Percentiles rank a stretch among this genome's conserved stretches.
Evolutionary conservation across 441 rosid species (phyloP).

Genomic region (Gossypium trilobum): DNA sequence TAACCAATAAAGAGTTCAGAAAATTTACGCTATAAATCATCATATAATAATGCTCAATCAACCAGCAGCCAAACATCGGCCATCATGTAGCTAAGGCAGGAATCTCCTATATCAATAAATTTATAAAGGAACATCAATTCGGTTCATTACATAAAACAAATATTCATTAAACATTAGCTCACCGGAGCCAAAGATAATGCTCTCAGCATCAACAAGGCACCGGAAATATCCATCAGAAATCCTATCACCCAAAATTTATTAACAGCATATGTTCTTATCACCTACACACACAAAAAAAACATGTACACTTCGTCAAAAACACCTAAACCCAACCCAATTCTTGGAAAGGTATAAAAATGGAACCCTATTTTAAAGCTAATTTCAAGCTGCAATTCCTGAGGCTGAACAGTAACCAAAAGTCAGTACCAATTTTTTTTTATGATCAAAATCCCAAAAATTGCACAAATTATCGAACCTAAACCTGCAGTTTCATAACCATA

Average conservation of each 20-base stretch:
- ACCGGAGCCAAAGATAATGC: slow-evolving; percentile 91
- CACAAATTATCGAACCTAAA: not conserved
- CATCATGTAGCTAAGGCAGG: not conserved
- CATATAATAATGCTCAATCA: not conserved
- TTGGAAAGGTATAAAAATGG: not conserved
- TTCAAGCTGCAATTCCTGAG: not conserved
- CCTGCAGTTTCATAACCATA: not conserved
- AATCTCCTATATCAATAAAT: not conserved
- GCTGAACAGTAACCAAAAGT: not conserved
- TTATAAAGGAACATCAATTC: not conserved
- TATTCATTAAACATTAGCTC: slow-evolving; percentile 5
- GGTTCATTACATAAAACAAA: not conserved
- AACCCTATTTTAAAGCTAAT: not conserved
- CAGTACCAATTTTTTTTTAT: not conserved
- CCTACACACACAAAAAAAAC: slow-evolving; percentile 32
- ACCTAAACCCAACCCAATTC: not conserved
- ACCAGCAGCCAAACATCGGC: not conserved
- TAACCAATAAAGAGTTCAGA: not conserved
- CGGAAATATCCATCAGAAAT: slow-evolving; percentile 81
- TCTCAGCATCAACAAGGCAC: slow-evolving; percentile 85
- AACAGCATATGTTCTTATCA: slow-evolving; percentile 75
- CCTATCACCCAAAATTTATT: slow-evolving; percentile 78
- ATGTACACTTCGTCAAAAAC: not conserved
- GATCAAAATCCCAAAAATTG: not conserved
- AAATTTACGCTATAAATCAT: slow-evolving; percentile 2